Percentiles rank a stretch among this genome's conserved stretches.
phyloP scores from a whole-genome alignment of 2,329 filamentous ascomycete genomes.

The Nannizzia gypsea region DNA sequence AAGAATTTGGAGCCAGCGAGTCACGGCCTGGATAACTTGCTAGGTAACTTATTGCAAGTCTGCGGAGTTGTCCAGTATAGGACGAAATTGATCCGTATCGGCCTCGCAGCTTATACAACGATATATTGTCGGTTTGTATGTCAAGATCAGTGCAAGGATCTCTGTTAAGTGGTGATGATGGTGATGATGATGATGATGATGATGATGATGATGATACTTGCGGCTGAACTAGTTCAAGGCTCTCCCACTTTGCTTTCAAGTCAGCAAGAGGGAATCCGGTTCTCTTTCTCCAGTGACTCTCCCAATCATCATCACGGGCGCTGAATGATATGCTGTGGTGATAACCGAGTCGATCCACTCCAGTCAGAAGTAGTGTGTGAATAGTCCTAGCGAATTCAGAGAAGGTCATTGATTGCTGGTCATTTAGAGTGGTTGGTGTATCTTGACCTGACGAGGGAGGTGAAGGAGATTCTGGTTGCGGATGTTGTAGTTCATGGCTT shows the following conservation, averaged over 20 bases:
- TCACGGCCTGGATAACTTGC: constrained; percentile 1
- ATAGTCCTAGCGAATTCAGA: background rate
- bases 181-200: too few relatives aligned
- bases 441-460: background rate
- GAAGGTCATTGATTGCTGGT: constrained; percentile 8
- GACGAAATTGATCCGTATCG: background rate
- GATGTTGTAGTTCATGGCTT: background rate
- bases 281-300: constrained; percentile 10
- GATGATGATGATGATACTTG: too few relatives aligned
- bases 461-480: background rate
- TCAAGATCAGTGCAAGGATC: background rate
- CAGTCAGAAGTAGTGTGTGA: background rate
- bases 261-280: constrained; percentile 12
- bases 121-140: background rate
- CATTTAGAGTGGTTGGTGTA: constrained; percentile 8
- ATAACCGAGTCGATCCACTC: background rate
- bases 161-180: background rate
- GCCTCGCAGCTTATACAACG: background rate
- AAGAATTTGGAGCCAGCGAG: constrained; percentile 4
- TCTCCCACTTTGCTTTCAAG: constrained; percentile 14
- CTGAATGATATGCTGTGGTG: constrained; percentile 13
- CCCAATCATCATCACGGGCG: constrained; percentile 16
- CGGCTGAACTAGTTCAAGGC: background rate
- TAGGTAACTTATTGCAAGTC: constrained; percentile 1
- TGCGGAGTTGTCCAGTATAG: background rate